These are phyloP conservation scores for Rhizoclosmatium globosum DNA, from an alignment of 192 early-diverging fungal species.

Conservation along the genomic window DNA sequence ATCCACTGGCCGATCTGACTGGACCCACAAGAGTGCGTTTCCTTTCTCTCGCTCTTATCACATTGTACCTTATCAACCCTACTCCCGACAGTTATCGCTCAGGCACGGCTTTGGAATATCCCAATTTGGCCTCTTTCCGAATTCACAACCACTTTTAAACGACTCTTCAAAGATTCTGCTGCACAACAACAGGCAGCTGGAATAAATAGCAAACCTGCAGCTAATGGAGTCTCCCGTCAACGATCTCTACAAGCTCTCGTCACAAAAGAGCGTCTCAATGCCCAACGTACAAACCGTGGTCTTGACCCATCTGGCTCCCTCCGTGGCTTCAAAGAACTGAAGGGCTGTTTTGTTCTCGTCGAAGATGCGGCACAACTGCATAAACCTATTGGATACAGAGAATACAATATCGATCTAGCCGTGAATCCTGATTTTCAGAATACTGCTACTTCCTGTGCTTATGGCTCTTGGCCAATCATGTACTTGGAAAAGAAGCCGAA, in stretches of 20 bases:
- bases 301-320: neutral
- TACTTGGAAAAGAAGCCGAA: constrained; percentile 19
- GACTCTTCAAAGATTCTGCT: too few species aligned
- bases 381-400: neutral
- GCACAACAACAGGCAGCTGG: too few species aligned
- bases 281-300: neutral
- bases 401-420: neutral
- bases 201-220: too few species aligned
- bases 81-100: too few species aligned
- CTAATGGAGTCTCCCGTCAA: neutral
- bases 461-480: constrained; percentile 1
- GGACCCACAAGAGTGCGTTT: too few species aligned
- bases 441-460: neutral
- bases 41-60: too few species aligned
- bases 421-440: neutral
- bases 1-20: too few species aligned
- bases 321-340: neutral
- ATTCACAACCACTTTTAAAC: too few species aligned
- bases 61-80: too few species aligned
- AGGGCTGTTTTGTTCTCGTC: constrained; percentile 7
- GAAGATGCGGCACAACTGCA: constrained; percentile 5
- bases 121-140: too few species aligned
- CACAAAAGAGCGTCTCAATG: neutral
- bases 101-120: too few species aligned
- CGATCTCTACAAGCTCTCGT: neutral